Conservation (phyloP, 768 basidiomycete species). For the Paxillus ammoniavirescens region DNA sequence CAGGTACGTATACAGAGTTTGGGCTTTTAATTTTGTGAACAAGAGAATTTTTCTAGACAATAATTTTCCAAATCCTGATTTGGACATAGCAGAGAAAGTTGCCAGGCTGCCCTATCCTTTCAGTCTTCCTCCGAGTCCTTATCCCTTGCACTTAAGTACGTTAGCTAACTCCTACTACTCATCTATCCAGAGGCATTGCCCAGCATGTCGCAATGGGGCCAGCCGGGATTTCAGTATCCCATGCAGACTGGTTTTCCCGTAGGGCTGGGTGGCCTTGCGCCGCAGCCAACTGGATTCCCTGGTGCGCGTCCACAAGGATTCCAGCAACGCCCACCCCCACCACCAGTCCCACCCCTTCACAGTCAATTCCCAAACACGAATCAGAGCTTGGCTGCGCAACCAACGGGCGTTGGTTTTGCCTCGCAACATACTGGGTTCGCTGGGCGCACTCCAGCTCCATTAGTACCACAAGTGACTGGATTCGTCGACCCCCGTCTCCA, state of each 20-base stretch:
- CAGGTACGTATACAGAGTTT: too few relatives aligned
- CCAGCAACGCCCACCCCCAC: conserved; percentile 31
- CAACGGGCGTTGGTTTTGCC: conserved; percentile 24
- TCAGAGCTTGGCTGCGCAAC: conserved; percentile 33
- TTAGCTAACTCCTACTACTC: neutral
- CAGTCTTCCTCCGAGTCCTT: conserved; percentile 3
- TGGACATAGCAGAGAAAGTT: conserved; percentile 1
- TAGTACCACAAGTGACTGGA: conserved; percentile 77
- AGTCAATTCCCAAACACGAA: conserved; percentile 57
- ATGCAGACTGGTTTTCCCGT: conserved; percentile 66
- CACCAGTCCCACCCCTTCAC: conserved; percentile 66
- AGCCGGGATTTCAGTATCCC: conserved; percentile 70
- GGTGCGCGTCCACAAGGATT: conserved; percentile 20
- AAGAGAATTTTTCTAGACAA: too few relatives aligned
- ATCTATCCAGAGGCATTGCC: neutral
- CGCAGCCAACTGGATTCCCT: conserved; percentile 62
- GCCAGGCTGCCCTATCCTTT: too few relatives aligned
- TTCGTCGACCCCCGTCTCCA: conserved; percentile 79
- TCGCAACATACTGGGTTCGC: conserved; percentile 47
- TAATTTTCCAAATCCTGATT: conserved; percentile 2
- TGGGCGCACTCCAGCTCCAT: conserved; percentile 40
- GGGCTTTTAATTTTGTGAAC: too few relatives aligned
- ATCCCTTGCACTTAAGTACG: neutral
- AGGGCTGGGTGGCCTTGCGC: conserved; percentile 42
- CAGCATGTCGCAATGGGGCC: conserved; percentile 78